Conservation (phyloP, 2,329 filamentous ascomycete genomes). For the Mycosphaerella sp. region DNA sequence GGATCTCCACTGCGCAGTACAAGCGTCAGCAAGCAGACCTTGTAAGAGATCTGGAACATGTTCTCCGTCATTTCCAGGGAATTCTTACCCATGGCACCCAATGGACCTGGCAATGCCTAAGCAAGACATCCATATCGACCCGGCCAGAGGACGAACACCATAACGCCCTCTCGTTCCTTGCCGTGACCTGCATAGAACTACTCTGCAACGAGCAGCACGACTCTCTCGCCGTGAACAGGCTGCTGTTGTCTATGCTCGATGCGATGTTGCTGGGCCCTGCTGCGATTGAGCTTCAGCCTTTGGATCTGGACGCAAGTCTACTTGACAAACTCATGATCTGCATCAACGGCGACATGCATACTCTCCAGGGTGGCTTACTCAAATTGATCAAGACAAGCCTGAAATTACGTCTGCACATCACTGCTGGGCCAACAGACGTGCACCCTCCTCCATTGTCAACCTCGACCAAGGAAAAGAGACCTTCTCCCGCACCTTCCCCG, state of each 20-base stretch:
- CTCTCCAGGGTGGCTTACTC: slow-evolving; percentile 52
- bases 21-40: neutral
- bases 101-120: slow-evolving; percentile 27
- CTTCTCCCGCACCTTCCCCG: slow-evolving; percentile 1
- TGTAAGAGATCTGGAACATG: slow-evolving; percentile 31
- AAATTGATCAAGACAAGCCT: slow-evolving; percentile 71
- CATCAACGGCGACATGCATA: slow-evolving; percentile 18
- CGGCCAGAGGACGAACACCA: slow-evolving; percentile 1
- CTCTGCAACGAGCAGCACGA: slow-evolving; percentile 17
- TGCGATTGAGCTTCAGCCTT: slow-evolving; percentile 14
- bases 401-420: slow-evolving; percentile 45
- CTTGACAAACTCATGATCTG: slow-evolving; percentile 22
- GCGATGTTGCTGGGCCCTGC: slow-evolving; percentile 19
- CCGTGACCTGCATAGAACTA: slow-evolving; percentile 19
- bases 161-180: slow-evolving; percentile 21
- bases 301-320: slow-evolving; percentile 26
- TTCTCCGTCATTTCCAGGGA: slow-evolving; percentile 67
- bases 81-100: slow-evolving; percentile 56
- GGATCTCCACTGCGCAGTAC: neutral
- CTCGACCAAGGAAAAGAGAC: slow-evolving; percentile 1
- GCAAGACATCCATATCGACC: slow-evolving; percentile 1
- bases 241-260: slow-evolving; percentile 20
- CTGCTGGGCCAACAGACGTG: neutral
- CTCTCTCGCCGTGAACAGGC: slow-evolving; percentile 15
- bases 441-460: neutral